phyloP scores from a whole-genome alignment of 768 basidiomycete genomes.

The Boletales sp. region DNA sequence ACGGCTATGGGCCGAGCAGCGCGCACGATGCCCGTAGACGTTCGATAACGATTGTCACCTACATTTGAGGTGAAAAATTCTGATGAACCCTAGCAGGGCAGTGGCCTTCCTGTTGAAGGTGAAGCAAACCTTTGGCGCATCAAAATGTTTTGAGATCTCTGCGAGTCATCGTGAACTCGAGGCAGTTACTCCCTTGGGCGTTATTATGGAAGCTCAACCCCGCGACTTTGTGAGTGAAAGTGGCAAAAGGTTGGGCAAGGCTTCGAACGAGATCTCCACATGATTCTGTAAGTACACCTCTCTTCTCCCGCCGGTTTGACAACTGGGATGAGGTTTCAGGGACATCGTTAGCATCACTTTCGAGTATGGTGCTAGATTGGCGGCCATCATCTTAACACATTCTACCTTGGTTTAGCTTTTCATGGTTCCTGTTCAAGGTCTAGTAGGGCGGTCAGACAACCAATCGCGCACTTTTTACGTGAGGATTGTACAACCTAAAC shows the following conservation, averaged over 20 bases:
- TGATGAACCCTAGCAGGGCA: not conserved
- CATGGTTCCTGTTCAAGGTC: constrained; percentile 11
- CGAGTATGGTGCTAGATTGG: constrained; percentile 15
- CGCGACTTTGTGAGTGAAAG: constrained; percentile 10
- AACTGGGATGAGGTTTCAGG: constrained; percentile 18
- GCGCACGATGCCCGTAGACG: not conserved
- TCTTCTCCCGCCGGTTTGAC: constrained; percentile 26
- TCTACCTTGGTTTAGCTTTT: constrained; percentile 22
- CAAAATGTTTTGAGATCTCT: constrained; percentile 10
- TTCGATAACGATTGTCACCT: not conserved
- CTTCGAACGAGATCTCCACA: constrained; percentile 21
- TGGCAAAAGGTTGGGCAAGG: constrained; percentile 5
- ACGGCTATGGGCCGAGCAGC: not conserved
- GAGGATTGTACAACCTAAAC: constrained; percentile 9
- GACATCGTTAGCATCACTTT: constrained; percentile 20
- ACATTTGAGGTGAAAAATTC: not conserved
- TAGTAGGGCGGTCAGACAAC: constrained; percentile 8
- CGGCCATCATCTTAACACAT: constrained; percentile 18
- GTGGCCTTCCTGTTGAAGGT: constrained; percentile 1
- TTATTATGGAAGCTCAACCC: constrained; percentile 26
- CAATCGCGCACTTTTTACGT: constrained; percentile 21
- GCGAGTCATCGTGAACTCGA: constrained; percentile 12
- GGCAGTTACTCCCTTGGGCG: constrained; percentile 13
- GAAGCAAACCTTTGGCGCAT: not conserved
- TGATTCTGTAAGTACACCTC: constrained; percentile 8